These are phyloP conservation scores for Pterocarpus macrocarpus DNA, from an alignment of 306 rosid genomes.

Conservation along the genomic window DNA sequence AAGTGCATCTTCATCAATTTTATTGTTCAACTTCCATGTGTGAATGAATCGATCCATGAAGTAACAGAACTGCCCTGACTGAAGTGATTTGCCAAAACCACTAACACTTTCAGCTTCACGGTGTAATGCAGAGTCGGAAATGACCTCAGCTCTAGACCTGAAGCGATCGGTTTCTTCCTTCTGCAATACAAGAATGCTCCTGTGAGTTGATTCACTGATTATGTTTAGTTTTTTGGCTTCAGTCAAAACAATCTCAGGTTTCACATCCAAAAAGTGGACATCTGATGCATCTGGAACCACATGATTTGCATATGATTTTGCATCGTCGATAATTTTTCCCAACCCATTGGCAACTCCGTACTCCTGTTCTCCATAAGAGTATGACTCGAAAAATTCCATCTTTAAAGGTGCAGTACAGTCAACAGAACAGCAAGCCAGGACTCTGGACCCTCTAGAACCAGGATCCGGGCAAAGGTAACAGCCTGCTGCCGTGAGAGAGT, in stretches of 20 bases:
- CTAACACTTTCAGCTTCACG: conserved; percentile 49
- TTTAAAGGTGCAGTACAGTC: conserved; percentile 69
- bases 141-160: conserved; percentile 59
- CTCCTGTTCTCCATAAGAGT: conserved; percentile 46
- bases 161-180: conserved; percentile 74
- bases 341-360: conserved; percentile 50
- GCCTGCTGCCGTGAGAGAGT: conserved; percentile 85
- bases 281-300: conserved; percentile 64
- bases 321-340: conserved; percentile 59
- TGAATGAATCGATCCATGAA: conserved; percentile 86
- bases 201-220: conserved; percentile 69
- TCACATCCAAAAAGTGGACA: conserved; percentile 73
- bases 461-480: conserved; percentile 97
- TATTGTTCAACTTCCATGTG: conserved; percentile 65
- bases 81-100: conserved; percentile 56
- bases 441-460: conserved; percentile 79
- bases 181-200: conserved; percentile 63
- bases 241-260: conserved; percentile 63
- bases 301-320: conserved; percentile 57
- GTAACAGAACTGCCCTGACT: conserved; percentile 62
- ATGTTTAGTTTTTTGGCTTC: conserved; percentile 76
- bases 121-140: conserved; percentile 50
- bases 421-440: conserved; percentile 77
- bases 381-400: conserved; percentile 52
- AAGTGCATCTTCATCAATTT: conserved; percentile 40